Conservation (phyloP, 495 filamentous ascomycete species). For the Penicillium bovifimosum region DNA sequence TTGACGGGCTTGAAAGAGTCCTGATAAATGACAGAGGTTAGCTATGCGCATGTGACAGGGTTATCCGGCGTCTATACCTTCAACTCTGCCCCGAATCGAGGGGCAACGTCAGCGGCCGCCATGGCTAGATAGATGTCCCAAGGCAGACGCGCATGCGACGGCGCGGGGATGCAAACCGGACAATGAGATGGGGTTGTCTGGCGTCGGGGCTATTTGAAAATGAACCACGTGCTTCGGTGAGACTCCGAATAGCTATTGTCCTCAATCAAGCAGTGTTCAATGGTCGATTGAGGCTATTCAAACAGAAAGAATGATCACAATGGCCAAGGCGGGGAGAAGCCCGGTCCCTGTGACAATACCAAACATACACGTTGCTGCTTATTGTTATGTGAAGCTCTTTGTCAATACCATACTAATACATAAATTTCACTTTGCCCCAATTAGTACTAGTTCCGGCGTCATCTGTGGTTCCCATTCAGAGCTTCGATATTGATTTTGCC, state of each 20-base stretch:
- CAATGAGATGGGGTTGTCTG: not conserved
- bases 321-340: constrained; percentile 33
- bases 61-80: constrained; percentile 54
- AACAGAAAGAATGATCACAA: constrained; percentile 18
- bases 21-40: constrained; percentile 35
- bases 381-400: not conserved
- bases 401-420: constrained; percentile 7
- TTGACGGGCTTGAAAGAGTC: constrained; percentile 95
- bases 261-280: not conserved
- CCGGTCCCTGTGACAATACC: constrained; percentile 33
- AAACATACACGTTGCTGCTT: constrained; percentile 19
- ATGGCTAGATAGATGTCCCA: constrained; percentile 40
- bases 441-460: constrained; percentile 14
- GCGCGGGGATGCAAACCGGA: constrained; percentile 1
- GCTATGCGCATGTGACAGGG: not conserved
- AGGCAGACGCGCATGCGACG: constrained; percentile 19
- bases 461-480: constrained; percentile 4
- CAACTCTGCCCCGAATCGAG: constrained; percentile 82
- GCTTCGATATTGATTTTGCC: not conserved
- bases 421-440: not conserved
- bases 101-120: constrained; percentile 68
- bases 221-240: not conserved
- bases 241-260: not conserved
- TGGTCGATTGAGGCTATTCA: constrained; percentile 12
- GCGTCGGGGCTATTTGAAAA: not conserved